Percentiles rank a stretch among this genome's conserved stretches.
phyloP scores from a whole-genome alignment of 2,329 filamentous ascomycete genomes.

The Cordyceps pruinosa region DNA sequence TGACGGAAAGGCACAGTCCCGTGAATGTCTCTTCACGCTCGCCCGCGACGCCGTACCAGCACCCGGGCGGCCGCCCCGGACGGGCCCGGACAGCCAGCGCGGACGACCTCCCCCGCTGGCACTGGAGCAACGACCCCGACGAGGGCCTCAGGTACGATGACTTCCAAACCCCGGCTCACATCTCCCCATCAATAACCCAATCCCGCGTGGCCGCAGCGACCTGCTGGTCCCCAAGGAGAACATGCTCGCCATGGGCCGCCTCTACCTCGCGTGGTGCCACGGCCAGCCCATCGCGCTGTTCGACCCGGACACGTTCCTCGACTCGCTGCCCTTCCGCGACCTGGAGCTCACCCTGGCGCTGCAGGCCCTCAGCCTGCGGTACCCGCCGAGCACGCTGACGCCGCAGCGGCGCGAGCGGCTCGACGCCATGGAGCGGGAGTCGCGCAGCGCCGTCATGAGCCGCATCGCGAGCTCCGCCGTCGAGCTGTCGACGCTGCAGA shows the following conservation, averaged over 20 bases:
- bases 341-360: conserved; percentile 27
- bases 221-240: conserved; percentile 7
- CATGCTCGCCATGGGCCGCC: conserved; percentile 19
- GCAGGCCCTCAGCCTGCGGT: conserved; percentile 37
- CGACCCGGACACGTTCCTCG: conserved; percentile 31
- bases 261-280: conserved; percentile 42
- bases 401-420: conserved; percentile 13
- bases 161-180: neutral
- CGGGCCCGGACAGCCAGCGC: conserved; percentile 6
- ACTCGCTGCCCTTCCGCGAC: conserved; percentile 31
- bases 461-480: conserved; percentile 28
- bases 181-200: neutral
- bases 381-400: conserved; percentile 21
- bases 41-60: neutral
- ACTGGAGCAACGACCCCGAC: conserved; percentile 1
- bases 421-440: conserved; percentile 11
- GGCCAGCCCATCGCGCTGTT: conserved; percentile 45
- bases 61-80: neutral
- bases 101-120: conserved; percentile 10
- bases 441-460: conserved; percentile 25
- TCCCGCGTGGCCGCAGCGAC: neutral
- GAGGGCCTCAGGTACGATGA: neutral
- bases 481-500: conserved; percentile 32
- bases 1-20: neutral
- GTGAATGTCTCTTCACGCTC: neutral